Percentiles rank a stretch among this genome's conserved stretches.
Conservation (phyloP, 1,284 basidiomycete genomes). For the Cryptococcus floricola region DNA sequence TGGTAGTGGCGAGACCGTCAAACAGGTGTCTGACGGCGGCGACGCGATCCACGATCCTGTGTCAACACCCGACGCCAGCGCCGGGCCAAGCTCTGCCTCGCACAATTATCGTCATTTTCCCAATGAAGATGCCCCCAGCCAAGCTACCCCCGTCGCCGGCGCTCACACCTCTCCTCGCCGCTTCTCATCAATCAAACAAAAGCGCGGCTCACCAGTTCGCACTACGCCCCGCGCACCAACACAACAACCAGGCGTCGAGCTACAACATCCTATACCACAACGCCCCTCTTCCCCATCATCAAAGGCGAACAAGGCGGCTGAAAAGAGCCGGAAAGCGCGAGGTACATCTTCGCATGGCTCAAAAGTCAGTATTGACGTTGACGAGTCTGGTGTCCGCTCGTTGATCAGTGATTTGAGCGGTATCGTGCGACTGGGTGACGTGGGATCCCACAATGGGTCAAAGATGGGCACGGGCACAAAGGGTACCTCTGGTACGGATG, state of each 20-base stretch:
- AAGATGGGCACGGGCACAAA: slow-evolving; percentile 3
- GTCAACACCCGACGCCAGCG: slow-evolving; percentile 19
- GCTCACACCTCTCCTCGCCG: not conserved
- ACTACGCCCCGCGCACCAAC: not conserved
- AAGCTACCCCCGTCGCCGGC: not conserved
- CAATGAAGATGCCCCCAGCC: slow-evolving; percentile 1
- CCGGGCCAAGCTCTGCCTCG: slow-evolving; percentile 3
- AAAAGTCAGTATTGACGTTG: slow-evolving; percentile 16
- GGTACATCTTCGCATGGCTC: slow-evolving; percentile 2
- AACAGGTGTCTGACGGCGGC: not conserved
- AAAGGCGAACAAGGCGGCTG: not conserved
- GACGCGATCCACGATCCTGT: slow-evolving; percentile 17
- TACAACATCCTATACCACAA: slow-evolving; percentile 17
- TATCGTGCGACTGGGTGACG: slow-evolving; percentile 32
- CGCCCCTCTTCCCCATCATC: not conserved
- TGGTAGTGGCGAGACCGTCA: slow-evolving; percentile 10
- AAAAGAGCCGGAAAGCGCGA: not conserved
- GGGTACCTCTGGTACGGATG: not conserved
- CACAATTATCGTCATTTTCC: slow-evolving; percentile 24
- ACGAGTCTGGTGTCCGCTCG: slow-evolving; percentile 23
- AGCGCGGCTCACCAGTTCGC: not conserved
- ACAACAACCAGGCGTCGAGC: not conserved
- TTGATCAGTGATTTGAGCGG: slow-evolving; percentile 33
- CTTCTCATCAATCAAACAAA: slow-evolving; percentile 2
- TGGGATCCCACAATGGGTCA: slow-evolving; percentile 10